Base-by-base conservation (phyloP, 768 basidiomycete species). In the Pulveroboletus sp. region DNA sequence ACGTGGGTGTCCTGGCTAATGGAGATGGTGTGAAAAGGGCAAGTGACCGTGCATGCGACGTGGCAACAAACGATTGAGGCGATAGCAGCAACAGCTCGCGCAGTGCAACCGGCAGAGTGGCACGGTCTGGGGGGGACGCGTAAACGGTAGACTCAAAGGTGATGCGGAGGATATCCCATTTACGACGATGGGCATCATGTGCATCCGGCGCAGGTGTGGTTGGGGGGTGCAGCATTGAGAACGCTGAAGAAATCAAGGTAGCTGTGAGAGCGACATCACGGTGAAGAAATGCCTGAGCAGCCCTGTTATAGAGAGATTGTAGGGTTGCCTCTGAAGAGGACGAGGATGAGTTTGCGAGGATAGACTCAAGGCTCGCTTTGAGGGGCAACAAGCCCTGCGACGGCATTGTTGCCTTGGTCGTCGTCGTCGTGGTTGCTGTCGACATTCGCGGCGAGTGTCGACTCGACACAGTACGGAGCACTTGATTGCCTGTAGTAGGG, bases 101-200 rank as follows among this genome's bases (percentile, higher is more conserved):
- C 26, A 88, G 70, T 0, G 76, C 49, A 18, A 74, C 68, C 0
- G 86, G 85, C 12, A 86, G 65, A 17, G 52, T 42, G 5, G 47
- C n/a, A 27, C 56, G 55, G 45, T 68, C 64, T 17, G 81, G 77
- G 1, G 72, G 71, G 3, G 85, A 76, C 12, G 79, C 65, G 60
- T 86, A 89, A 26, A 87, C 68, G 1, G 84, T 88, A 1, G 83
- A 80, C 63, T 92, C 89, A 47, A 90, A 76, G 0, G 89, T 92
- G 54, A 93, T 85, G 24, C 90, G 78, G 7, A 93, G 81, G 49
- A 93, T 81, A 60, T 93, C 89, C 90, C 90, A 93, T 71, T 90
- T 91, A 49, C 83, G 75, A 15, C 89, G 80, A 42, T 74, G 71
- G 18, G 76, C 69, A 48, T 76, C 72, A 5, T 81, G 72, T 3